phyloP scores from a whole-genome alignment of 2,329 filamentous ascomycete species.

The Penicillium psychrosexuale region DNA sequence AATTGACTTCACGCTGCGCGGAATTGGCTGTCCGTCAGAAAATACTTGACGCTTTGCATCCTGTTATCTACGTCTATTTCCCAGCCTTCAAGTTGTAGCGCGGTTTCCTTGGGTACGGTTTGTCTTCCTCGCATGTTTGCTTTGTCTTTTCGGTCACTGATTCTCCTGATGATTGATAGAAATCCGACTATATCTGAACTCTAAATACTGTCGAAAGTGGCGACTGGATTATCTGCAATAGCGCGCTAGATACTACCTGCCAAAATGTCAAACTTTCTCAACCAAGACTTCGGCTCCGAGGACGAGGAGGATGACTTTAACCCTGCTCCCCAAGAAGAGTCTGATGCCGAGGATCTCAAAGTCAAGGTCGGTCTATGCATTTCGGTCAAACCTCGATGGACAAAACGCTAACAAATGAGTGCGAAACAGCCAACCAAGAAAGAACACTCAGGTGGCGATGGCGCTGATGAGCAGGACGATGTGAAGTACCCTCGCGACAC shows the following conservation, averaged over 20 bases:
- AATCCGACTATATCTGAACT: not conserved
- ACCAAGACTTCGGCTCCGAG: constrained; percentile 54
- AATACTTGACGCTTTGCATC: not conserved
- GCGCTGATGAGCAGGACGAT: constrained; percentile 45
- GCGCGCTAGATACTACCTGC: constrained; percentile 4
- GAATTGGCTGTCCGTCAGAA: not conserved
- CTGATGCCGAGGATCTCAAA: constrained; percentile 61
- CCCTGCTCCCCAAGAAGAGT: constrained; percentile 69
- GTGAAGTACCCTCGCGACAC: constrained; percentile 35
- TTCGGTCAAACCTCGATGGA: constrained; percentile 10
- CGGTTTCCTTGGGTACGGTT: constrained; percentile 2
- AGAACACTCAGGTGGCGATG: constrained; percentile 39
- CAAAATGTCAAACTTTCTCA: constrained; percentile 46
- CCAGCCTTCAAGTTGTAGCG: constrained; percentile 1
- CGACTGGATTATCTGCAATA: not conserved
- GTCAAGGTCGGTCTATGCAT: constrained; percentile 26
- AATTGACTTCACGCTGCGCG: not conserved
- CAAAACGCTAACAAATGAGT: constrained; percentile 19
- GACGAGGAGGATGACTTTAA: constrained; percentile 89
- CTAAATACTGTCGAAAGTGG: not conserved
- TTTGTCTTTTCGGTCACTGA: not conserved
- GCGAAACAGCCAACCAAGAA: constrained; percentile 26
- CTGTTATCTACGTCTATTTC: not conserved
- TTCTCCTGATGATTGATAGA: not conserved
- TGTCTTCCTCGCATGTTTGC: not conserved